Evolutionary conservation across 306 rosid species (phyloP).

Genomic region (Cercis canadensis): DNA sequence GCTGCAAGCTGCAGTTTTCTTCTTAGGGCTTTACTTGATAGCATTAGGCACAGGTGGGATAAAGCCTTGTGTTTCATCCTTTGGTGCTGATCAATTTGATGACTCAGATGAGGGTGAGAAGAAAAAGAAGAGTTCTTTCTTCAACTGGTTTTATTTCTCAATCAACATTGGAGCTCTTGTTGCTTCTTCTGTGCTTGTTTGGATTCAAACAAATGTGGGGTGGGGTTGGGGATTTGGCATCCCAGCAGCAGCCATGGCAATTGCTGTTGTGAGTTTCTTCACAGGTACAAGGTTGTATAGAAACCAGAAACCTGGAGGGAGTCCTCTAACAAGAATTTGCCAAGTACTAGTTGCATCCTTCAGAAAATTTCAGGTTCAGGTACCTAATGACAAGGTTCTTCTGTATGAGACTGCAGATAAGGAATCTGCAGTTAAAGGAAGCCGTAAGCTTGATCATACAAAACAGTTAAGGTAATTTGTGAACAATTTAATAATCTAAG

Average conservation of each 20-base stretch:
- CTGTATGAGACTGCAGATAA: conserved; percentile 52
- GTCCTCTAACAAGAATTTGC: conserved; percentile 59
- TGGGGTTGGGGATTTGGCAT: conserved; percentile 77
- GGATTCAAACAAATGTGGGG: conserved; percentile 65
- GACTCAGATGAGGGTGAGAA: conserved; percentile 48
- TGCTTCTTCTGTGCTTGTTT: conserved; percentile 65
- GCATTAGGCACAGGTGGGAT: conserved; percentile 68
- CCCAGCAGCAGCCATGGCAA: conserved; percentile 62
- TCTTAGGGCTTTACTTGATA: conserved; percentile 54
- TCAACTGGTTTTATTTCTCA: conserved; percentile 65
- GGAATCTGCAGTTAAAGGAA: conserved; percentile 50
- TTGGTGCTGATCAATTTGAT: conserved; percentile 67
- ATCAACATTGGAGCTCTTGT: conserved; percentile 64
- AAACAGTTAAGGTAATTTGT: conserved; percentile 45
- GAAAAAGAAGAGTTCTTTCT: conserved; percentile 56
- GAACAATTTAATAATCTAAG: neutral
- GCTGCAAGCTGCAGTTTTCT: conserved; percentile 35
- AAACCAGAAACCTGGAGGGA: conserved; percentile 60
- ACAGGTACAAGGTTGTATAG: conserved; percentile 51
- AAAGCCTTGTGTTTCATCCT: conserved; percentile 65
- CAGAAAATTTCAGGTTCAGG: conserved; percentile 38
- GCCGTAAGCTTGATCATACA: conserved; percentile 65
- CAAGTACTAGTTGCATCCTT: conserved; percentile 57
- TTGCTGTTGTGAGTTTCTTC: conserved; percentile 58
- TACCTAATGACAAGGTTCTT: conserved; percentile 54